Percentiles rank a stretch among this genome's conserved stretches.
Conservation (phyloP, 2,329 filamentous ascomycete genomes). For the Aspergillus pseudoglaucus region DNA sequence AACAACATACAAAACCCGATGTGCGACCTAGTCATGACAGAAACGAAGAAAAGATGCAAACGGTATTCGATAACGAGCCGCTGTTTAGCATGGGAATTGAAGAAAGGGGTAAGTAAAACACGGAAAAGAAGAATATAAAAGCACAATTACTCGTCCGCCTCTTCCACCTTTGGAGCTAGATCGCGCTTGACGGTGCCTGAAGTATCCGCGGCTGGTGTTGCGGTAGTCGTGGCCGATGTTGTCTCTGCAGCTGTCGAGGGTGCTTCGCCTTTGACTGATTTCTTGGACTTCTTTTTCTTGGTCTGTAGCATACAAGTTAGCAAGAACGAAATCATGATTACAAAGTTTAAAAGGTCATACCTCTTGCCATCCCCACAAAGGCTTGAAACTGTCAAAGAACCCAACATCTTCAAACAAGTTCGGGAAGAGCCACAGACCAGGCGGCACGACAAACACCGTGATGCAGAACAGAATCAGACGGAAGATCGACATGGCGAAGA, state of each 20-base stretch:
- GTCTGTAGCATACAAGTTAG: conserved; percentile 16
- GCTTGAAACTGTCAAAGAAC: conserved; percentile 94
- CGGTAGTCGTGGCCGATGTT: conserved; percentile 28
- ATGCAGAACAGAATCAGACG: conserved; percentile 88
- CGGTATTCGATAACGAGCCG: no score
- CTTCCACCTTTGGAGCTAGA: conserved; percentile 41
- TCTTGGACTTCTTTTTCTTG: conserved; percentile 39
- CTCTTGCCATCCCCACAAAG: conserved; percentile 97
- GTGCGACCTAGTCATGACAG: not conserved
- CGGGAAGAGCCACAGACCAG: conserved; percentile 95
- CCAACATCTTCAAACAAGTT: conserved; percentile 98
- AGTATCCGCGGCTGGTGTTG: conserved; percentile 29
- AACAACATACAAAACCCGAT: no score
- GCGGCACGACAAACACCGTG: conserved; percentile 76
- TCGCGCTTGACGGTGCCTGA: conserved; percentile 32
- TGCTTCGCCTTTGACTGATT: conserved; percentile 21
- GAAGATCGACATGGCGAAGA: conserved; percentile 98
- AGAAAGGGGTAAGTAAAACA: not conserved
- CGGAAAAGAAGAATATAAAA: not conserved
- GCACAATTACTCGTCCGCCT: conserved; percentile 32
- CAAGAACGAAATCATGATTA: conserved; percentile 1
- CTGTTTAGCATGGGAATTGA: not conserved
- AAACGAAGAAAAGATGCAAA: not conserved
- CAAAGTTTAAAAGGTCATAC: conserved; percentile 44
- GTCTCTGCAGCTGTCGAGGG: conserved; percentile 7